phyloP scores from a whole-genome alignment of 495 filamentous ascomycete species.

The Copromyces sp. region DNA sequence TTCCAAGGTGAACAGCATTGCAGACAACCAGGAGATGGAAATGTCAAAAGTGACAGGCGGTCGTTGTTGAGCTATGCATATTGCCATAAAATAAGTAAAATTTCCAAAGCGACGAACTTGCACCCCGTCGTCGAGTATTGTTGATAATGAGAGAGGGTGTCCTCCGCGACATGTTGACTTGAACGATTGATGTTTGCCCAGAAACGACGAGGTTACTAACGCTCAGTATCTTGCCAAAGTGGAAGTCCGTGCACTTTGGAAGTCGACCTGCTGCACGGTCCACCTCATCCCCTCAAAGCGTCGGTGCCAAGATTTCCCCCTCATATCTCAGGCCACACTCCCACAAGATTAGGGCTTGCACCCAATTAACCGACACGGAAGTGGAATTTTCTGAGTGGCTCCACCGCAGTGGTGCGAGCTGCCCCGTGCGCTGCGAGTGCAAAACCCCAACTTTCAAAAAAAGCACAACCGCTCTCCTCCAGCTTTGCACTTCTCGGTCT shows the following conservation, averaged over 20 bases:
- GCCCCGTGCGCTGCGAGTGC: constrained; percentile 3
- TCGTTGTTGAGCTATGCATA: neutral
- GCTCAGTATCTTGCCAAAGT: neutral
- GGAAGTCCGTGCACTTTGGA: neutral
- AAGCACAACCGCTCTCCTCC: constrained; percentile 1
- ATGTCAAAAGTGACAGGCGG: neutral
- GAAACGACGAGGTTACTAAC: no score
- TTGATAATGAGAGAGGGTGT: neutral
- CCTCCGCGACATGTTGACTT: neutral
- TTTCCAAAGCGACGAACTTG: neutral
- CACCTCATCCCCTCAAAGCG: neutral
- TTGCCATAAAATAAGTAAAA: neutral
- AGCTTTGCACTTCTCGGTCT: constrained; percentile 5
- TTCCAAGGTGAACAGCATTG: neutral
- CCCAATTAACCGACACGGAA: constrained; percentile 16
- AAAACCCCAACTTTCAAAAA: constrained; percentile 16
- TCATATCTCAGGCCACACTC: constrained; percentile 7
- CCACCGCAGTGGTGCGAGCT: constrained; percentile 14
- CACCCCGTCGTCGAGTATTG: neutral
- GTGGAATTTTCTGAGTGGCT: constrained; percentile 18
- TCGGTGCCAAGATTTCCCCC: neutral
- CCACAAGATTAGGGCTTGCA: constrained; percentile 21
- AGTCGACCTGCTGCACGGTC: neutral
- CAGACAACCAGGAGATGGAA: neutral
- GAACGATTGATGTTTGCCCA: neutral